phyloP scores from a whole-genome alignment of 805 yeast genomes.

The Lachancea meyersii region DNA sequence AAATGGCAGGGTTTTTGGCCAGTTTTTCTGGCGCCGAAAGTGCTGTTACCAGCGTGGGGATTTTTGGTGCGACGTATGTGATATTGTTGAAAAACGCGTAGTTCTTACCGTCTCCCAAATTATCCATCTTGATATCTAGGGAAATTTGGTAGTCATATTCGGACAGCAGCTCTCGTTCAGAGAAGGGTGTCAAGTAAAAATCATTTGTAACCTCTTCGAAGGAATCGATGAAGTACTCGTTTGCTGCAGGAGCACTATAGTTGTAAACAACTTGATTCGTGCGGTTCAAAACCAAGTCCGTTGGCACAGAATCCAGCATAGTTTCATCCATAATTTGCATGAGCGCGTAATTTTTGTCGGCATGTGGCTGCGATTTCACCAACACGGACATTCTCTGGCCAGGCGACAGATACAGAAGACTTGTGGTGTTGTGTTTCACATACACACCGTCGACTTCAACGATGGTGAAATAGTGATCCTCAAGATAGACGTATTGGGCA shows the following conservation, averaged over 20 bases:
- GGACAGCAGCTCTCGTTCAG: constrained; percentile 43
- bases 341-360: constrained; percentile 48
- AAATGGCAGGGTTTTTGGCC: constrained; percentile 54
- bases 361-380: constrained; percentile 45
- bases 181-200: constrained; percentile 35
- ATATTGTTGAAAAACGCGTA: constrained; percentile 71
- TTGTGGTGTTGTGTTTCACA: constrained; percentile 51
- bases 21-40: constrained; percentile 48
- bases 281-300: constrained; percentile 46
- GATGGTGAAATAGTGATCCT: constrained; percentile 64
- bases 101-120: constrained; percentile 65
- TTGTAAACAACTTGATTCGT: constrained; percentile 54
- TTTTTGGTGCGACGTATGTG: constrained; percentile 59
- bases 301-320: constrained; percentile 68
- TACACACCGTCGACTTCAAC: constrained; percentile 73
- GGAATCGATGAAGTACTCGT: constrained; percentile 20
- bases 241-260: constrained; percentile 28
- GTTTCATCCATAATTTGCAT: constrained; percentile 55
- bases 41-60: constrained; percentile 63
- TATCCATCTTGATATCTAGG: constrained; percentile 57
- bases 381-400: constrained; percentile 79
- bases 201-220: constrained; percentile 29
- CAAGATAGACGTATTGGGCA: constrained; percentile 61
- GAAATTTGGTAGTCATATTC: constrained; percentile 59
- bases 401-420: constrained; percentile 57